phyloP scores from a whole-genome alignment of 192 early-diverging fungal genomes.

The Entomortierella parvispora region DNA sequence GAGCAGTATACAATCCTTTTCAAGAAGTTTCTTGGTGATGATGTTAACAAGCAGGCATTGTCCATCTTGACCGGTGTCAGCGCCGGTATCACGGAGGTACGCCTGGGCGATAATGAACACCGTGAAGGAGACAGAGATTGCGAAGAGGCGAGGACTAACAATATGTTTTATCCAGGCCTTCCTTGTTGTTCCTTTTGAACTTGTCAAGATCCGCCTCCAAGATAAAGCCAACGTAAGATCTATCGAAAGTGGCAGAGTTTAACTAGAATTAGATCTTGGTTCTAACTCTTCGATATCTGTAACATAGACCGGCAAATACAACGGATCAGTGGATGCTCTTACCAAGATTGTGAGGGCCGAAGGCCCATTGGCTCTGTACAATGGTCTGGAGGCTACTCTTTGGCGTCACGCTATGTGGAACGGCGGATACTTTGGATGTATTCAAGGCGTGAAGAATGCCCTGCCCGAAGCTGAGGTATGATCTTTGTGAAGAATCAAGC shows the following conservation, averaged over 20 bases:
- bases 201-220: slow-evolving; percentile 97
- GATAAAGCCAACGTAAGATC: slow-evolving; percentile 81
- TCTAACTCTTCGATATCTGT: no score
- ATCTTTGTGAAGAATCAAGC: neutral
- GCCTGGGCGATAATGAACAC: no score
- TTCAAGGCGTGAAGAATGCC: slow-evolving; percentile 71
- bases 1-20: slow-evolving; percentile 82
- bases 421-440: slow-evolving; percentile 94
- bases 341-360: slow-evolving; percentile 84
- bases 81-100: slow-evolving; percentile 90
- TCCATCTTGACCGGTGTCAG: slow-evolving; percentile 88
- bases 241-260: neutral
- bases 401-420: slow-evolving; percentile 97
- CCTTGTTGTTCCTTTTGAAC: slow-evolving; percentile 89
- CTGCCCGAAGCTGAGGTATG: slow-evolving; percentile 81
- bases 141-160: neutral
- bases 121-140: neutral
- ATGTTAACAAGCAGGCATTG: slow-evolving; percentile 78
- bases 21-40: slow-evolving; percentile 75
- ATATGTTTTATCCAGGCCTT: slow-evolving; percentile 59
- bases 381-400: slow-evolving; percentile 92
- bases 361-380: slow-evolving; percentile 84
- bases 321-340: slow-evolving; percentile 81
- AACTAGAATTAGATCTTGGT: neutral
- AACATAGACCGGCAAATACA: slow-evolving; percentile 85